Conservation (phyloP, 768 basidiomycete species). For the Tulasnella sp. region DNA sequence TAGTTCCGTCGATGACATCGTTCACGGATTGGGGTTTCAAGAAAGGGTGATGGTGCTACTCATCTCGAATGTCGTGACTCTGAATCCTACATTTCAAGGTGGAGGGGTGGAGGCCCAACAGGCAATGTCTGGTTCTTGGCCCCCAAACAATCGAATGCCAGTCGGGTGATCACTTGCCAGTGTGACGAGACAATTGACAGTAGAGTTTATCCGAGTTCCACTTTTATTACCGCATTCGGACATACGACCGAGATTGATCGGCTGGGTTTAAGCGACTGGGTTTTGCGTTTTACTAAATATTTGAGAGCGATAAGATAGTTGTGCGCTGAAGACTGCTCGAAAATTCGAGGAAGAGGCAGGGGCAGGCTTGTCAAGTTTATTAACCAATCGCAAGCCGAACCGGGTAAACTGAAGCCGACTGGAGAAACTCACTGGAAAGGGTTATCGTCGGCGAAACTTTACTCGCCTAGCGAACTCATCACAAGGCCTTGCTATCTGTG, state of each 20-base stretch:
- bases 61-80: background rate
- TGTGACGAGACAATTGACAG: background rate
- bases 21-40: background rate
- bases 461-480: background rate
- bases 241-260: background rate
- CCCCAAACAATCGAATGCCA: background rate
- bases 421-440: conserved; percentile 1
- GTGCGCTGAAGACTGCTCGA: background rate
- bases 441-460: background rate
- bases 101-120: conserved; percentile 10
- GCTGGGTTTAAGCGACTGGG: background rate
- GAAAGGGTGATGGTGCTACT: background rate
- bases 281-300: background rate
- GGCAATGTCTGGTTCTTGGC: background rate
- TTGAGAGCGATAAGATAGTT: background rate
- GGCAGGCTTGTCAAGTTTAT: background rate
- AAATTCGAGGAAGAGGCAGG: background rate
- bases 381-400: background rate
- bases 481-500: conserved; percentile 1
- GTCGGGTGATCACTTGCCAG: background rate
- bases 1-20: conserved; percentile 32
- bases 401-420: conserved; percentile 1
- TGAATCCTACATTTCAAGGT: background rate
- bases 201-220: conserved; percentile 1
- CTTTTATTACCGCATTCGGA: background rate